These are phyloP conservation scores for Rhizomucor pusillus DNA, from an alignment of 371 early-diverging fungal genomes.

Conservation along the genomic window DNA sequence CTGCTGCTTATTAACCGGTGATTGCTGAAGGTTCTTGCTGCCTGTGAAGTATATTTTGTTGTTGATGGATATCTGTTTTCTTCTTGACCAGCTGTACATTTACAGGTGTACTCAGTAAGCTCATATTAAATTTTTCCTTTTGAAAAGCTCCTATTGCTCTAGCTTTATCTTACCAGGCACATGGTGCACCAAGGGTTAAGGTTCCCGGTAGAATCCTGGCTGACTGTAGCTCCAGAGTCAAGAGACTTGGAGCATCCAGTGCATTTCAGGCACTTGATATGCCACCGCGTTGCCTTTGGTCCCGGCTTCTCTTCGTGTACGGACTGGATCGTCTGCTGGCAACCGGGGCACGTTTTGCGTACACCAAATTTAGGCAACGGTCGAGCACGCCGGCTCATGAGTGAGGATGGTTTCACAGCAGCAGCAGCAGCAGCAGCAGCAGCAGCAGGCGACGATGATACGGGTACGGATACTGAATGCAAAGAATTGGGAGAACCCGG, in stretches of 20 bases:
- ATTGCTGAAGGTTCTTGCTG: too few relatives aligned
- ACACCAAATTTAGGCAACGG: slow-evolving; percentile 40
- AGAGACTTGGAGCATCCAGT: slow-evolving; percentile 31
- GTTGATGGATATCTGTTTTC: too few relatives aligned
- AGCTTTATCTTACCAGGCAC: slow-evolving; percentile 30
- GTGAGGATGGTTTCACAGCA: slow-evolving; percentile 22
- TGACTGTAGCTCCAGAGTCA: slow-evolving; percentile 40
- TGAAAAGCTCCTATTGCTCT: too few relatives aligned
- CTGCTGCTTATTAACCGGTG: too few relatives aligned
- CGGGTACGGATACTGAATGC: not conserved
- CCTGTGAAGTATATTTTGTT: too few relatives aligned
- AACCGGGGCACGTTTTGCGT: slow-evolving; percentile 35
- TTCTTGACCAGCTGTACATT: too few relatives aligned
- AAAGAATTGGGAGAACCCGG: not conserved
- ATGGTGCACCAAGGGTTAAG: slow-evolving; percentile 35
- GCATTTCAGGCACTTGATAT: slow-evolving; percentile 37
- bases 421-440: slow-evolving; percentile 1
- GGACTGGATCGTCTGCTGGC: slow-evolving; percentile 30
- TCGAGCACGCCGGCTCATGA: slow-evolving; percentile 34
- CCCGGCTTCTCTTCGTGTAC: slow-evolving; percentile 47
- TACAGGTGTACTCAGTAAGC: too few relatives aligned
- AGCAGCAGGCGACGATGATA: slow-evolving; percentile 5
- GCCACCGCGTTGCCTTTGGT: slow-evolving; percentile 43
- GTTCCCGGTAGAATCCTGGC: slow-evolving; percentile 16
- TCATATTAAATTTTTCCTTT: too few relatives aligned